Conservation (phyloP, 2,329 filamentous ascomycete species). For the Cytospora paraplurivora region DNA sequence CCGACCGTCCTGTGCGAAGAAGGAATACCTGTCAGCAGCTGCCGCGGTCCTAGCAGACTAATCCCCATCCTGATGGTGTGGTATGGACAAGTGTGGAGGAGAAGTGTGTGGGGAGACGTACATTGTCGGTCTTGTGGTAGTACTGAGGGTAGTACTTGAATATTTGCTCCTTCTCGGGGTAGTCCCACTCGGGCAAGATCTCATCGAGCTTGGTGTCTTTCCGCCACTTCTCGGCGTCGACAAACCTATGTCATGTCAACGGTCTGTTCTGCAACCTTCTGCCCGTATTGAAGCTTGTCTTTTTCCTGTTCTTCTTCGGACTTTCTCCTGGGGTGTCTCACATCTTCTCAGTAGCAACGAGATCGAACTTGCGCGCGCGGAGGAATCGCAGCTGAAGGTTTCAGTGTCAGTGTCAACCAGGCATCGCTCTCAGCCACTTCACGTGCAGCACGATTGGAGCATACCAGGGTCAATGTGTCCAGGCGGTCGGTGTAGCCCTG, state of each 20-base stretch:
- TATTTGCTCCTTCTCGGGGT: slow-evolving; percentile 80
- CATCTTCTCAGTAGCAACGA: slow-evolving; percentile 83
- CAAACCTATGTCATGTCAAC: slow-evolving; percentile 65
- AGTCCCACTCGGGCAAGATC: slow-evolving; percentile 78
- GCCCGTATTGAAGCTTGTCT: background rate
- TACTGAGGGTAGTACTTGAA: slow-evolving; percentile 96
- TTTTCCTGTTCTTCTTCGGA: no score
- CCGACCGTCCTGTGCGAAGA: slow-evolving; percentile 73
- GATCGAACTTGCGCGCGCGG: slow-evolving; percentile 92
- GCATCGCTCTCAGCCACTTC: background rate
- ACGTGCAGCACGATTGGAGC: slow-evolving; percentile 35
- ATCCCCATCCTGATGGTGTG: background rate
- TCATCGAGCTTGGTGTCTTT: slow-evolving; percentile 83
- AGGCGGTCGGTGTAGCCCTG: slow-evolving; percentile 81
- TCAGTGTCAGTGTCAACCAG: slow-evolving; percentile 28
- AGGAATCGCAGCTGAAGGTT: slow-evolving; percentile 75
- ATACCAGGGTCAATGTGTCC: slow-evolving; percentile 88
- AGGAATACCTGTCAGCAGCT: slow-evolving; percentile 2
- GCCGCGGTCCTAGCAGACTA: background rate
- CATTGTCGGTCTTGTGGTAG: slow-evolving; percentile 96
- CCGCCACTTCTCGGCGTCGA: slow-evolving; percentile 89
- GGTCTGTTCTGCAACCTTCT: background rate
- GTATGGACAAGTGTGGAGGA: background rate
- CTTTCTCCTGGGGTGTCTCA: slow-evolving; percentile 48
- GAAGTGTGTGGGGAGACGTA: slow-evolving; percentile 37